Percentiles rank a stretch among this genome's conserved stretches.
These are phyloP conservation scores for Yamadazyma triangularis DNA, from an alignment of 1,139 yeast genomes.

Conservation along the genomic window DNA sequence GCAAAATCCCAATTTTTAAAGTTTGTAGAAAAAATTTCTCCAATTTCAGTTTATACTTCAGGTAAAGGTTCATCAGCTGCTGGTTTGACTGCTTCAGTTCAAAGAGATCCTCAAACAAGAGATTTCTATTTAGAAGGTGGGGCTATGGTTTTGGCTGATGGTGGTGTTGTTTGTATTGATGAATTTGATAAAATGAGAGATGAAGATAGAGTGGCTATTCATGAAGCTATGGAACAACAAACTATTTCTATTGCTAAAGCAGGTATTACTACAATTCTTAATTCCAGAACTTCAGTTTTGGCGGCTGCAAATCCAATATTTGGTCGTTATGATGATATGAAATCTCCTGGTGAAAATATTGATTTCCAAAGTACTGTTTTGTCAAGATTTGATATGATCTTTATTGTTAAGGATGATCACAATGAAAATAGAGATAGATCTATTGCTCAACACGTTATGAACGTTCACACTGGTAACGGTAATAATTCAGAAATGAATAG, in stretches of 20 bases:
- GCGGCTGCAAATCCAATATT: constrained; percentile 98
- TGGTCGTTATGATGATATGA: constrained; percentile 94
- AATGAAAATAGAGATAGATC: constrained; percentile 80
- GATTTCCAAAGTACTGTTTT: constrained; percentile 96
- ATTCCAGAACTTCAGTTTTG: constrained; percentile 91
- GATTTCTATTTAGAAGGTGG: constrained; percentile 98
- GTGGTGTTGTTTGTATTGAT: constrained; percentile 98
- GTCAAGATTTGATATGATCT: constrained; percentile 98
- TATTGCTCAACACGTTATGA: constrained; percentile 93
- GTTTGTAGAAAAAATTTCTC: constrained; percentile 92
- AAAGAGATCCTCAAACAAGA: constrained; percentile 80
- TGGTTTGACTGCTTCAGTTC: constrained; percentile 97
- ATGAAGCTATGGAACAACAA: constrained; percentile 99
- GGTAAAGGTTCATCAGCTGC: constrained; percentile 99
- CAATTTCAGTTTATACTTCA: constrained; percentile 92
- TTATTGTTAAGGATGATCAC: constrained; percentile 94
- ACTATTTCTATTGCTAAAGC: constrained; percentile 99
- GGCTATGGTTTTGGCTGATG: constrained; percentile 98
- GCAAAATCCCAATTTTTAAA: constrained; percentile 94
- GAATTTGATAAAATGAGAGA: constrained; percentile 99
- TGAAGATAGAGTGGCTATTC: constrained; percentile 97
- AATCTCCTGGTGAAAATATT: constrained; percentile 95
- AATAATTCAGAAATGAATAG: constrained; percentile 46
- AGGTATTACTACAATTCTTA: constrained; percentile 93
- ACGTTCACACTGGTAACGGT: constrained; percentile 77